Evolutionary conservation across 176 grass and related monocot species (phyloP).

Genomic region (Juncus inflexus): DNA sequence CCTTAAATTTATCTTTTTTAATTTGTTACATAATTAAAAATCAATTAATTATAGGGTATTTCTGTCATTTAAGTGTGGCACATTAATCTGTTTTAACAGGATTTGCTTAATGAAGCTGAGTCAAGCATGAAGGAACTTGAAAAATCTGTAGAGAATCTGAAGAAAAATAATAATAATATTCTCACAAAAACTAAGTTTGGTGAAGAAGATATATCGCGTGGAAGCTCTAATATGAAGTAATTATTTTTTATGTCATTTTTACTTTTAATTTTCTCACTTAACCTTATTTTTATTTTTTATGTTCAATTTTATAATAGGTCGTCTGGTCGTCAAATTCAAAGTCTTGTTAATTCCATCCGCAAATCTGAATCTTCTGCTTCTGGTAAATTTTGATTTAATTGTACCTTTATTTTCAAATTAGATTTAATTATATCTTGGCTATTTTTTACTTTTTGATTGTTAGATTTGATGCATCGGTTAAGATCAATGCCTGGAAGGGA

Average conservation of each 20-base stretch:
- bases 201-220: conserved; percentile 82
- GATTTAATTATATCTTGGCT: background rate
- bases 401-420: conserved; percentile 13
- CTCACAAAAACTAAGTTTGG: conserved; percentile 62
- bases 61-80: no score
- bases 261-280: background rate
- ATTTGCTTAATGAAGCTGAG: conserved; percentile 72
- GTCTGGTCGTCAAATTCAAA: conserved; percentile 78
- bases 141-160: conserved; percentile 53
- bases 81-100: conserved; percentile 28
- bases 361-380: conserved; percentile 74
- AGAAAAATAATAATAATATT: conserved; percentile 72
- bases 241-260: conserved; percentile 14
- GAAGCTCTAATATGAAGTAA: conserved; percentile 65
- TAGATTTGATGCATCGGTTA: conserved; percentile 83
- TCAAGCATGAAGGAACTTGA: conserved; percentile 63
- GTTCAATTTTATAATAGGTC: conserved; percentile 42
- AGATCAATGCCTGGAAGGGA: conserved; percentile 70
- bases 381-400: conserved; percentile 38
- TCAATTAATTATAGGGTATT: no score
- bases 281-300: conserved; percentile 5
- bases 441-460: background rate
- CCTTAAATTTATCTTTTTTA: conserved; percentile 6
- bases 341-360: conserved; percentile 67
- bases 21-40: conserved; percentile 10